Evolutionary conservation across 2,329 filamentous ascomycete species (phyloP).

Genomic region (Cladophialophora immunda): DNA sequence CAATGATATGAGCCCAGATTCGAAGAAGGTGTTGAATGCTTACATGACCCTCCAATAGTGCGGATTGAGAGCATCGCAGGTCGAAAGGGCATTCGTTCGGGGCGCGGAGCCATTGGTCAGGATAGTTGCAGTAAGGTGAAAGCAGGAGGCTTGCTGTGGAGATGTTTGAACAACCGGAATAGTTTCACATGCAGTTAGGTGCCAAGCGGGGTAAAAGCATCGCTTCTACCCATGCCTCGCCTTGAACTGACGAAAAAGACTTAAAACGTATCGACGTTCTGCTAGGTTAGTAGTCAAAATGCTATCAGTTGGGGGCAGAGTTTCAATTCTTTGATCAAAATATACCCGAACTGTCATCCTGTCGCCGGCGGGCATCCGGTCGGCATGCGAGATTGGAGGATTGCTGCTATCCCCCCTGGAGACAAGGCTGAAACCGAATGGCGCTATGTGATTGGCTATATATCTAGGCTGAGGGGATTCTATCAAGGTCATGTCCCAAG

Average conservation of each 20-base stretch:
- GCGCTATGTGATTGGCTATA: not conserved
- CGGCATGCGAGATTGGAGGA: not conserved
- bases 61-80: not conserved
- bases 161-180: not conserved
- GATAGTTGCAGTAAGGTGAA: not conserved
- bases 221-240: not conserved
- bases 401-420: not conserved
- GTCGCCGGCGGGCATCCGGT: not conserved
- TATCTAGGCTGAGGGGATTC: not conserved
- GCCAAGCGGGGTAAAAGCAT: not conserved
- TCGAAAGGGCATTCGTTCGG: not conserved
- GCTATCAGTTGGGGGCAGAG: not conserved
- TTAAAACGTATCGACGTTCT: not conserved
- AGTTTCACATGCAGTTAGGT: not conserved
- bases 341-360: not conserved
- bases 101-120: not conserved
- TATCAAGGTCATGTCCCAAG: not conserved
- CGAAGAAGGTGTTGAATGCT: slow-evolving; percentile 56
- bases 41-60: slow-evolving; percentile 51
- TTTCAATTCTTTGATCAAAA: not conserved
- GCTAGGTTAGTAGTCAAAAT: not conserved
- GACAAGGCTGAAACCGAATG: not conserved
- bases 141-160: not conserved
- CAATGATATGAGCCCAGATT: slow-evolving; percentile 71
- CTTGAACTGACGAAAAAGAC: not conserved